Conservation (phyloP, 768 basidiomycete genomes). For the Russula brevipes region DNA sequence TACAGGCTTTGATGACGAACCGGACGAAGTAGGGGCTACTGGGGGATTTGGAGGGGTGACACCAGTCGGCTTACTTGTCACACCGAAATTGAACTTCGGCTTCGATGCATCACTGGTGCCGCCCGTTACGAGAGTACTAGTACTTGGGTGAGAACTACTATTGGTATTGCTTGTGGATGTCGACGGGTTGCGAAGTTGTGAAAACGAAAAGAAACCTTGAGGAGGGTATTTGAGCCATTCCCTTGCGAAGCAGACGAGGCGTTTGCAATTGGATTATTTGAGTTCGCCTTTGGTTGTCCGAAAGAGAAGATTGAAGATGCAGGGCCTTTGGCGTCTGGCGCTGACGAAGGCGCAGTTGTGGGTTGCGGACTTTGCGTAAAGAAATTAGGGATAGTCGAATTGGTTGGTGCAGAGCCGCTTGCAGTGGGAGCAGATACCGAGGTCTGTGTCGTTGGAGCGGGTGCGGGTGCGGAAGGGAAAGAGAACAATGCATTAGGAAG, state of each 20-base stretch:
- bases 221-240: background rate
- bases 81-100: constrained; percentile 26
- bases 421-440: constrained; percentile 8
- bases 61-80: constrained; percentile 21
- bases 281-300: constrained; percentile 2
- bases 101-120: constrained; percentile 10
- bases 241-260: constrained; percentile 2
- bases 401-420: constrained; percentile 8
- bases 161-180: background rate
- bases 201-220: constrained; percentile 7
- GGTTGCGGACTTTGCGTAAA: constrained; percentile 26
- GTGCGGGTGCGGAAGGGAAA: constrained; percentile 11
- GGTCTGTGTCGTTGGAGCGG: background rate
- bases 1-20: background rate
- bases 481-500: constrained; percentile 9
- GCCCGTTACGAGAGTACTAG: constrained; percentile 12
- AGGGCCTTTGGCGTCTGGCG: background rate
- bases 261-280: constrained; percentile 23
- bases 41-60: constrained; percentile 11
- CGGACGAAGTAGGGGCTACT: constrained; percentile 8
- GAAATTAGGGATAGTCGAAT: constrained; percentile 30
- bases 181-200: constrained; percentile 3
- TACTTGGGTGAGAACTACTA: background rate
- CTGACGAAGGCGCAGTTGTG: background rate
- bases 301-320: constrained; percentile 10